Base-by-base conservation (phyloP, 1,139 yeast species). In the Magnusiomyces paraingens region DNA sequence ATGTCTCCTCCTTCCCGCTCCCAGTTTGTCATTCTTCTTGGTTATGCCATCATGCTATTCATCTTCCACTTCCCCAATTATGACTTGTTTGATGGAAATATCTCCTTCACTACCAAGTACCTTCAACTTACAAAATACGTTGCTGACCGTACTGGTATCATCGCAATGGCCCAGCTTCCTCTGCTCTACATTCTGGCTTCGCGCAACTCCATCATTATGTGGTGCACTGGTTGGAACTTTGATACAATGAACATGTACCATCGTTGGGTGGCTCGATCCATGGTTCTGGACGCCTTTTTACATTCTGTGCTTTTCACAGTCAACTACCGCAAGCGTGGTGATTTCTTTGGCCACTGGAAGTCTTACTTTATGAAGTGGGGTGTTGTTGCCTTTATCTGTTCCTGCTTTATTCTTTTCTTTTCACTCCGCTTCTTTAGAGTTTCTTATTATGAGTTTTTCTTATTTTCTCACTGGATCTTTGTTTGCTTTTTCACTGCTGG, bases 171-270 rank as follows among this genome's bases (percentile, higher is more conserved):
- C 32, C 73, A 81, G 58, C 66, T 80, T 66, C 87, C 86, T 0
- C 62, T 83, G 38, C 62, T 83, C 29, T 72, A 81, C 22, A 65
- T 80, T 39, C 76, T 83, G 70, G 86, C 85, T 0, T 80, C 86
- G 38, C 68, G 89, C 62, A 82, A 77, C 64, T 83, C 83, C 61
- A 62, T 83, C 42, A 65, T 82, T 14, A 79, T 80, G 52, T 73
- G 77, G 73, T 45, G 80, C 2, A 81, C 88, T 0, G 80, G 85
- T 14, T 77, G 86, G 81, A 79, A 83, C 44, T 83, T 78, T 63
- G 70, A 86, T 2, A 76, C 83, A 0, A 82, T 79, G 61, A 78
- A 81, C 75, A 58, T 72, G 71, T 59, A 78, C 71, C 89, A 84
- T 62, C 71, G 84, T 51, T 84, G 86, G 75, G 62, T 81, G 1